These are phyloP conservation scores for Macrolepiota dolichaula DNA, from an alignment of 768 basidiomycete genomes.

Conservation along the genomic window DNA sequence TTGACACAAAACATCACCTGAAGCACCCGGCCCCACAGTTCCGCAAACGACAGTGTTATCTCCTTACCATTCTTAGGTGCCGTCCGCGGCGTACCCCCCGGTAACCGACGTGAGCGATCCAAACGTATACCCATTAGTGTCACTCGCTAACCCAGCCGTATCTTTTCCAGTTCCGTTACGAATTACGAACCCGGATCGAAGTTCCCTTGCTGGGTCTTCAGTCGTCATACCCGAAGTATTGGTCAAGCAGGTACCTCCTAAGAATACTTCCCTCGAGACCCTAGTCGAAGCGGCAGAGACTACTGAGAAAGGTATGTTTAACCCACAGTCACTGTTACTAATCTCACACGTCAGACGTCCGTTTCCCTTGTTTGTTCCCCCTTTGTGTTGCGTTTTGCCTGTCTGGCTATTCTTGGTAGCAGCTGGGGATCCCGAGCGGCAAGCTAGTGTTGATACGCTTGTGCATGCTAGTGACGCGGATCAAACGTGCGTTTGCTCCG, in stretches of 20 bases:
- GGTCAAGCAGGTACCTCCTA: neutral
- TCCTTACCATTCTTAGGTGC: constrained; percentile 46
- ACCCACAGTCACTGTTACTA: neutral
- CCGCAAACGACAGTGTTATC: constrained; percentile 44
- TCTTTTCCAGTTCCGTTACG: constrained; percentile 31
- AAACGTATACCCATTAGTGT: neutral
- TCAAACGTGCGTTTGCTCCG: constrained; percentile 3
- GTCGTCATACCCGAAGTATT: constrained; percentile 30
- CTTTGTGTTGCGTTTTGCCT: neutral
- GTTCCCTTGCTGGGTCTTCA: neutral
- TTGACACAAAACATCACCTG: constrained; percentile 4
- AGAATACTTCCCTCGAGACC: constrained; percentile 3
- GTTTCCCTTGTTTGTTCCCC: neutral
- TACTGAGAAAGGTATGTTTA: constrained; percentile 14
- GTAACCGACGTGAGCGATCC: constrained; percentile 38
- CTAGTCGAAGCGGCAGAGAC: constrained; percentile 7
- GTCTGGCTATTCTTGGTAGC: constrained; percentile 1
- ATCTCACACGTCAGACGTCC: neutral
- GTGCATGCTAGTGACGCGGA: constrained; percentile 8
- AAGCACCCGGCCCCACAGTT: constrained; percentile 30
- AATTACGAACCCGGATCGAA: constrained; percentile 38
- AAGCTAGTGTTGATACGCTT: constrained; percentile 10
- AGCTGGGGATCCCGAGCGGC: constrained; percentile 1
- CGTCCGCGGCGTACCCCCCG: constrained; percentile 42
- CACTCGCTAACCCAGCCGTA: neutral